Evolutionary conservation across 192 early-diverging fungal genomes (phyloP).

Genomic region (Mycoemilia scoparia): DNA sequence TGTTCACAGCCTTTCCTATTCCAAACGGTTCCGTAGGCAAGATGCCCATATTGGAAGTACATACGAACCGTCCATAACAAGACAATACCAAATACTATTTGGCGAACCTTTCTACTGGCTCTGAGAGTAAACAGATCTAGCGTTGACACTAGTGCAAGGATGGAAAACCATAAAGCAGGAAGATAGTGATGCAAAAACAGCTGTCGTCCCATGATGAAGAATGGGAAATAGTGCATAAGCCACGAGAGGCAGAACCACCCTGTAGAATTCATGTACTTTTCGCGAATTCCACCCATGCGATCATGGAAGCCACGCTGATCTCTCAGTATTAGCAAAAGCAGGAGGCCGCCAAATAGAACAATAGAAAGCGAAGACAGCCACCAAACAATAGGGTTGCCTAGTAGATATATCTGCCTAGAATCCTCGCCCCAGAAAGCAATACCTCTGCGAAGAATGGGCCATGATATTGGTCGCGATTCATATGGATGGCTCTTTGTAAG

Average conservation of each 20-base stretch:
- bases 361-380: conserved; percentile 48
- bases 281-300: conserved; percentile 13
- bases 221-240: conserved; percentile 70
- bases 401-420: conserved; percentile 63
- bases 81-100: conserved; percentile 27
- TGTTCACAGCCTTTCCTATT: conserved; percentile 50
- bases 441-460: conserved; percentile 70
- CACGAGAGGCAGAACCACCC: conserved; percentile 59
- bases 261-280: conserved; percentile 35
- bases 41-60: conserved; percentile 55
- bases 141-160: conserved; percentile 47
- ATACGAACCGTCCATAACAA: conserved; percentile 36
- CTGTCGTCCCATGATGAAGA: conserved; percentile 79
- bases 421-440: conserved; percentile 71
- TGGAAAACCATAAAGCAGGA: conserved; percentile 77
- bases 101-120: conserved; percentile 31
- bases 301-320: conserved; percentile 34
- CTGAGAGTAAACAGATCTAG: conserved; percentile 59
- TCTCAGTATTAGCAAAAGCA: conserved; percentile 31
- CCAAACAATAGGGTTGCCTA: conserved; percentile 81
- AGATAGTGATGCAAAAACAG: conserved; percentile 89
- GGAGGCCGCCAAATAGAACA: conserved; percentile 36
- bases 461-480: conserved; percentile 71
- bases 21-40: conserved; percentile 74
- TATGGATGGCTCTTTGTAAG: conserved; percentile 84